Conservation (phyloP, 2,329 filamentous ascomycete genomes). For the Bipolaris gigantea region DNA sequence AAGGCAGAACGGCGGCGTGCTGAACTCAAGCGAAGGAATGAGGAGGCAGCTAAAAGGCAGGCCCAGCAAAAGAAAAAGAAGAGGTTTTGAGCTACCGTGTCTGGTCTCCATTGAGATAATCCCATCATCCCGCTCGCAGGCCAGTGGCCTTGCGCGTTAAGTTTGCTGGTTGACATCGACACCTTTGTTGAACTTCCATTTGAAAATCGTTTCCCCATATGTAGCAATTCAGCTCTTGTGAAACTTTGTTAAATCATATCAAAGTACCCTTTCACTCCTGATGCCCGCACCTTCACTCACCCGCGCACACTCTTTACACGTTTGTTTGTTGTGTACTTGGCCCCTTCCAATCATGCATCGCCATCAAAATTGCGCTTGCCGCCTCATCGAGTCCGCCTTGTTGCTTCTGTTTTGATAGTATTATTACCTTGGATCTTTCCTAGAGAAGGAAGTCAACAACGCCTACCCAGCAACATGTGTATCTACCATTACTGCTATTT, state of each 20-base stretch:
- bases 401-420: not conserved
- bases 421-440: slow-evolving; percentile 10
- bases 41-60: slow-evolving; percentile 57
- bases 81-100: slow-evolving; percentile 26
- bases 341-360: not conserved
- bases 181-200: not conserved
- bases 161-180: not conserved
- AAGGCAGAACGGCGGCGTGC: slow-evolving; percentile 58
- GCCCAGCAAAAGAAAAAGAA: slow-evolving; percentile 41
- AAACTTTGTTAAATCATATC: too few species aligned
- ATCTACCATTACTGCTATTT: slow-evolving; percentile 41
- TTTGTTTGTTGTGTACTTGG: slow-evolving; percentile 7
- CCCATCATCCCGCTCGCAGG: not conserved
- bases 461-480: slow-evolving; percentile 35
- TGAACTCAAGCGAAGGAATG: slow-evolving; percentile 59
- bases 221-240: too few species aligned
- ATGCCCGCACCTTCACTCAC: not conserved
- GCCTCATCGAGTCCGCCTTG: not conserved
- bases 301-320: slow-evolving; percentile 5
- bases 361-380: slow-evolving; percentile 1
- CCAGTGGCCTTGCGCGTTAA: not conserved
- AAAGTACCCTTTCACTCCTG: not conserved
- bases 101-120: not conserved
- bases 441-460: slow-evolving; percentile 10
- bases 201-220: not conserved